Base-by-base conservation (phyloP, 1,284 basidiomycete genomes). In the Dichomitus squalens region DNA sequence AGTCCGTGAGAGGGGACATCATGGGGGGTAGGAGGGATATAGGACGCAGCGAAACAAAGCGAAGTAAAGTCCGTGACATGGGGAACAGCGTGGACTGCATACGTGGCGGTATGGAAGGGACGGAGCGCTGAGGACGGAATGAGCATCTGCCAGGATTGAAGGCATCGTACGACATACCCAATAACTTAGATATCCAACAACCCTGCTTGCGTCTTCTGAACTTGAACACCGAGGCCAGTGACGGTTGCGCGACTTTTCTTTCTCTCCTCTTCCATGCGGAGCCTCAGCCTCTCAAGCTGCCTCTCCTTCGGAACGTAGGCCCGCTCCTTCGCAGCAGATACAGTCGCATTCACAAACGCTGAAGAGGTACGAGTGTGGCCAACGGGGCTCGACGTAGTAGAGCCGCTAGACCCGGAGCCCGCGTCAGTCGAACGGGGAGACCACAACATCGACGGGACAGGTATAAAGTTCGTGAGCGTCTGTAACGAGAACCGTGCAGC, bases 211-310 rank as follows among this genome's bases (percentile, higher is more conserved):
- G 41, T 44, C 36, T 57, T 59, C 57, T 59, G 46, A 25, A 55
- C 50, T 41, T 61, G 53, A 47, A 61, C 53, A 49, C 59, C 59
- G 9, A 64, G 56, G 31, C 58, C 55, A 3, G 49, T 38, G 14
- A 49, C 55, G 7, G 31, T 47, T n/a, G 52, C 40, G 14, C 53
- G 35, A 41, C 64, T 64, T 46, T 53, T 47, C 40, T 52, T 63
- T 76, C 61, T 70, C 68, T 78, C 75, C 43, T 73, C 68, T 62
- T 79, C 76, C 68, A 90, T 72, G 61, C 83, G 79, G 40, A 70
- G 65, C 67, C 76, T 78, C 64, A 90, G 72, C 70, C 80, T 84
- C 66, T 81, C 79, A 64, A 90, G 70, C 68, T 91, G 88, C 63
- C 74, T 80, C 65, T 85, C 79, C 66, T 81, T 85, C 20, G 85